These are phyloP conservation scores for Cucurbitaria berberidis DNA, from an alignment of 2,329 filamentous ascomycete species.

Conservation along the genomic window DNA sequence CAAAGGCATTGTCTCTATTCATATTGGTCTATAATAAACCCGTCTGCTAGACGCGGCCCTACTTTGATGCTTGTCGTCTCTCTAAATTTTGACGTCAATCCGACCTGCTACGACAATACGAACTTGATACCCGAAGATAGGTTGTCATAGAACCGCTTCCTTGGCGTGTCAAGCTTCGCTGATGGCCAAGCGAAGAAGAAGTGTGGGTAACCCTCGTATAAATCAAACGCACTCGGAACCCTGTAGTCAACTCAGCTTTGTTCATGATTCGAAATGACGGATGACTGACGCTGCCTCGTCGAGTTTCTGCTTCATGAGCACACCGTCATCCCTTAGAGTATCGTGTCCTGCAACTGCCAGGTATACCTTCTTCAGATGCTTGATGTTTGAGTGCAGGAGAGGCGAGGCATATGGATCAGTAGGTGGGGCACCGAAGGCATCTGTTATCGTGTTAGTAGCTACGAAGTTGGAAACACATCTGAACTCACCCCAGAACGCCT, in stretches of 20 bases:
- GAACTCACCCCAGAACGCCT: conserved; percentile 38
- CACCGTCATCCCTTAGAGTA: conserved; percentile 45
- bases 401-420: conserved; percentile 43
- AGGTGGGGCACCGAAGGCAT: conserved; percentile 41
- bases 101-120: conserved; percentile 19
- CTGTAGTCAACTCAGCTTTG: conserved; percentile 26
- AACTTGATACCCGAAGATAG: conserved; percentile 33
- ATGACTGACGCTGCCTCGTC: conserved; percentile 32
- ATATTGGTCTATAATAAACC: not conserved
- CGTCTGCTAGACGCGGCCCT: not conserved
- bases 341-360: conserved; percentile 40
- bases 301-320: conserved; percentile 40
- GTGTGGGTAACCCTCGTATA: conserved; percentile 47
- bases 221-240: conserved; percentile 38
- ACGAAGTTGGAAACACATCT: conserved; percentile 4
- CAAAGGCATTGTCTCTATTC: not conserved
- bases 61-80: not conserved
- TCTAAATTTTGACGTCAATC: not conserved
- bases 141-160: conserved; percentile 29
- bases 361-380: conserved; percentile 42
- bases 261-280: not conserved
- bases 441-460: conserved; percentile 24
- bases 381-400: conserved; percentile 38
- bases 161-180: conserved; percentile 30
- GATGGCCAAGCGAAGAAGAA: conserved; percentile 48